Percentiles rank a stretch among this genome's conserved stretches.
Evolutionary conservation across 2,329 filamentous ascomycete species (phyloP).

Genomic region (Triangularia verruculosa): DNA sequence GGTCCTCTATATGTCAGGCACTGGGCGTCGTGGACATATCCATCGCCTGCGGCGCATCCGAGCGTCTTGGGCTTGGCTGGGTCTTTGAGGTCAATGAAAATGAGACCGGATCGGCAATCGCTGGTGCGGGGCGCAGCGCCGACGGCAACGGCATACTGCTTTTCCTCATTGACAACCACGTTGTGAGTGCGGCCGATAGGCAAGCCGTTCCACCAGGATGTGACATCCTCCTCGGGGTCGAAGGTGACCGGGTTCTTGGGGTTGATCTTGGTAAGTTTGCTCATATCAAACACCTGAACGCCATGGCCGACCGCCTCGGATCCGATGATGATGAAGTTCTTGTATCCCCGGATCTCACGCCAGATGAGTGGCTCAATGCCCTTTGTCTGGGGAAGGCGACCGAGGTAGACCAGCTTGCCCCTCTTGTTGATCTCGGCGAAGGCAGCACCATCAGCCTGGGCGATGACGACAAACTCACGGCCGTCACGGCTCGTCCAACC

Average conservation of each 20-base stretch:
- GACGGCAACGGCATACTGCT: constrained; percentile 45
- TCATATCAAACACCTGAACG: constrained; percentile 63
- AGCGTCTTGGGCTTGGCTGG: constrained; percentile 50
- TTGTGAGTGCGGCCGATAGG: constrained; percentile 48
- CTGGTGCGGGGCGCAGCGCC: constrained; percentile 40
- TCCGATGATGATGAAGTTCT: constrained; percentile 42
- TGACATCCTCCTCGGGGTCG: constrained; percentile 34
- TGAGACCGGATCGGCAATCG: constrained; percentile 45
- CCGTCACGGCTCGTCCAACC: constrained; percentile 48
- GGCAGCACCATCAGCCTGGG: constrained; percentile 48
- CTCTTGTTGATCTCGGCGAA: constrained; percentile 46
- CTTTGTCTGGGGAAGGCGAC: constrained; percentile 43
- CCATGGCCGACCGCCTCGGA: constrained; percentile 48
- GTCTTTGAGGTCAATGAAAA: constrained; percentile 56
- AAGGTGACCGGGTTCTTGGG: constrained; percentile 38
- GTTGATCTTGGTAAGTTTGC: constrained; percentile 47
- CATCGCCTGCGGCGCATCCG: constrained; percentile 53
- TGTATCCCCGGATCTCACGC: constrained; percentile 43
- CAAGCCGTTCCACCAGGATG: constrained; percentile 35
- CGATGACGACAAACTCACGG: constrained; percentile 48
- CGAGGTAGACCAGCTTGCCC: constrained; percentile 46
- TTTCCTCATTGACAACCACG: constrained; percentile 50
- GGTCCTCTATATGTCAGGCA: constrained; percentile 53
- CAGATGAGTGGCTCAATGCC: constrained; percentile 34
- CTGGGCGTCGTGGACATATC: constrained; percentile 61